A percentile compares a stretch with the other conserved stretches of the same genome.
These are phyloP conservation scores for Yamadazyma scolyti DNA, from an alignment of 805 yeast genomes.

Conservation along the genomic window DNA sequence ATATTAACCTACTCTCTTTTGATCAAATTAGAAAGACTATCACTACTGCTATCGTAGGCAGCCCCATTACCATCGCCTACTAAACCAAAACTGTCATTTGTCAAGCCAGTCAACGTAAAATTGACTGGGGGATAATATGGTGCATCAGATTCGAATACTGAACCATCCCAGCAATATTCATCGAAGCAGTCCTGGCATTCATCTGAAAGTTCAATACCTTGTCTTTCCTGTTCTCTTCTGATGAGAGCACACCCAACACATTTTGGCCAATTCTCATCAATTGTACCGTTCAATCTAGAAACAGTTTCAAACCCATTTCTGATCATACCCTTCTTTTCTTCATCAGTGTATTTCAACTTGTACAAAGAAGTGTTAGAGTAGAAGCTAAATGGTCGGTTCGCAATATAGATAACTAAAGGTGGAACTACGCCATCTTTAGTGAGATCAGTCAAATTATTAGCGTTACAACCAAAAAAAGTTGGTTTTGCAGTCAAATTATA, in stretches of 20 bases:
- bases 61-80: slow-evolving; percentile 3
- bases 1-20: too few relatives aligned
- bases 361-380: slow-evolving; percentile 31
- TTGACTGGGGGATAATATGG: slow-evolving; percentile 20
- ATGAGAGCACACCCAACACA: slow-evolving; percentile 42
- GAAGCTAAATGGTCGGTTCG: slow-evolving; percentile 34
- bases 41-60: too few relatives aligned
- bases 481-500: slow-evolving; percentile 37
- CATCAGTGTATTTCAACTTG: slow-evolving; percentile 30
- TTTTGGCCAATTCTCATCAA: slow-evolving; percentile 32
- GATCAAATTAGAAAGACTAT: too few relatives aligned
- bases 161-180: slow-evolving; percentile 40
- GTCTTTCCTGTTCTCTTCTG: slow-evolving; percentile 38
- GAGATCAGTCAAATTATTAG: slow-evolving; percentile 32
- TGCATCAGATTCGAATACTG: slow-evolving; percentile 8
- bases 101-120: slow-evolving; percentile 26
- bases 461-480: slow-evolving; percentile 40
- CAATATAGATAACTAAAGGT: slow-evolving; percentile 36
- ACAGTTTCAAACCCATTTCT: slow-evolving; percentile 35
- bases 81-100: slow-evolving; percentile 17
- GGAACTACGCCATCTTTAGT: slow-evolving; percentile 33
- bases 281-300: slow-evolving; percentile 29
- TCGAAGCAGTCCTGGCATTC: slow-evolving; percentile 35
- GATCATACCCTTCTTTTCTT: slow-evolving; percentile 33
- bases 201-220: slow-evolving; percentile 29